A percentile compares a stretch with the other conserved stretches of the same genome.
These are phyloP conservation scores for Erodium texanum DNA, from an alignment of 441 rosid species.

Conservation along the genomic window DNA sequence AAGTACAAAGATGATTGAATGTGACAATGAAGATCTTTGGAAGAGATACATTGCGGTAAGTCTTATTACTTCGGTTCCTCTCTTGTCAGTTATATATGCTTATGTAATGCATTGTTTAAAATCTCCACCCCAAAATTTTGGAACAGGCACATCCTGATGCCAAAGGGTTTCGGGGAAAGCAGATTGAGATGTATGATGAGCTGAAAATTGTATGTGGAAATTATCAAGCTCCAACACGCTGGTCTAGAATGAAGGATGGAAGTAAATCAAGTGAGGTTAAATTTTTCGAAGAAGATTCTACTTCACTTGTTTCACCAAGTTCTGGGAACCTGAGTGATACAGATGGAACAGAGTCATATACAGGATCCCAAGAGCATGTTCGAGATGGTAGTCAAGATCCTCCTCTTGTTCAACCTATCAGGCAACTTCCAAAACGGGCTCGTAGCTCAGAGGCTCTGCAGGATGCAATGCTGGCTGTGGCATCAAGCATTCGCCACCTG, in stretches of 20 bases:
- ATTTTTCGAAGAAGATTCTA: conserved; percentile 61
- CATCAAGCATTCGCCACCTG: conserved; percentile 57
- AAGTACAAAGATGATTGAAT: conserved; percentile 52
- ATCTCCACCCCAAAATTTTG: conserved; percentile 11
- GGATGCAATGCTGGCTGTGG: conserved; percentile 64
- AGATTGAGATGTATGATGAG: conserved; percentile 81
- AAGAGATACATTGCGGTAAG: conserved; percentile 67
- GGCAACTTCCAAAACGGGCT: conserved; percentile 46
- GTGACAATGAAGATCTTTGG: conserved; percentile 70
- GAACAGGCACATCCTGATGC: conserved; percentile 66
- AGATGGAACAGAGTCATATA: conserved; percentile 72
- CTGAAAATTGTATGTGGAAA: conserved; percentile 75
- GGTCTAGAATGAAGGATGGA: conserved; percentile 59
- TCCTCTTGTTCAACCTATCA: conserved; percentile 43
- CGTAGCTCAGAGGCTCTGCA: conserved; percentile 50
- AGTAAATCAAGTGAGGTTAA: conserved; percentile 31
- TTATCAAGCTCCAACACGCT: conserved; percentile 60
- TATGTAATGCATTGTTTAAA: neutral
- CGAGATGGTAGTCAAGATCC: conserved; percentile 53
- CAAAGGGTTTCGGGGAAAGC: conserved; percentile 66
- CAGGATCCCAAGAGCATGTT: conserved; percentile 38
- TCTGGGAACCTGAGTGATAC: conserved; percentile 58
- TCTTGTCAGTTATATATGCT: neutral
- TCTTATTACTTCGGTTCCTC: neutral
- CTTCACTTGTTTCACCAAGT: conserved; percentile 49